These are phyloP conservation scores for Parastagonospora nodorum DNA, from an alignment of 2,329 filamentous ascomycete species.

Conservation along the genomic window DNA sequence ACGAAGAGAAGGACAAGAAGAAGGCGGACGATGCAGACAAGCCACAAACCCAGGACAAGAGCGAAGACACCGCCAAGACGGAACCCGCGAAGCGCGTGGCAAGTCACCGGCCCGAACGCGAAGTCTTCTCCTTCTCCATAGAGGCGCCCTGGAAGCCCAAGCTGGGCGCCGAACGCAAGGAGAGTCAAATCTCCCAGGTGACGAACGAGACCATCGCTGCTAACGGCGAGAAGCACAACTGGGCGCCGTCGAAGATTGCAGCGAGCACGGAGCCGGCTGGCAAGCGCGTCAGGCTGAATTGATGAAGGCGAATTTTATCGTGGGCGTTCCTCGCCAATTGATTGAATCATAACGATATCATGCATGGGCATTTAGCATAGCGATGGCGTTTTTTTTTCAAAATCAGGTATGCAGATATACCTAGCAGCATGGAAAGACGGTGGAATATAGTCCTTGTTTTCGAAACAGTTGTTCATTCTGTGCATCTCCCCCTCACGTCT, in stretches of 20 bases:
- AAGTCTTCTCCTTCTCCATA: slow-evolving; percentile 44
- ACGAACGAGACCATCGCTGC: not conserved
- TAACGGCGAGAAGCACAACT: slow-evolving; percentile 22
- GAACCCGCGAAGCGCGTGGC: slow-evolving; percentile 12
- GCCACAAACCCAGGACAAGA: slow-evolving; percentile 14
- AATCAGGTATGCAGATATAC: too few relatives aligned
- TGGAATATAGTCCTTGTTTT: too few relatives aligned
- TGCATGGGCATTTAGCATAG: not conserved
- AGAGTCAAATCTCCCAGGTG: not conserved
- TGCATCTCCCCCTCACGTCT: too few relatives aligned
- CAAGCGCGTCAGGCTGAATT: slow-evolving; percentile 31
- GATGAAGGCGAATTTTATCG: not conserved
- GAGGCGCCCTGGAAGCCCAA: slow-evolving; percentile 39
- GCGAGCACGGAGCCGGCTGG: slow-evolving; percentile 21
- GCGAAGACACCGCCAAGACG: slow-evolving; percentile 12
- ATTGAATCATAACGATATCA: not conserved
- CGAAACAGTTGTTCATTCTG: too few relatives aligned
- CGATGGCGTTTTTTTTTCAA: too few relatives aligned
- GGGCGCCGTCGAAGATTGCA: slow-evolving; percentile 14
- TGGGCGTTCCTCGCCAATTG: too few relatives aligned
- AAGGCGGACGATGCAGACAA: slow-evolving; percentile 10
- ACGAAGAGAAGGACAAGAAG: slow-evolving; percentile 27
- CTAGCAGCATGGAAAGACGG: too few relatives aligned
- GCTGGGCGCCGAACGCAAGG: slow-evolving; percentile 10
- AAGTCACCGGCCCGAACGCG: slow-evolving; percentile 25